Conservation (phyloP, 768 basidiomycete genomes). For the Daedaleopsis sinensis region DNA sequence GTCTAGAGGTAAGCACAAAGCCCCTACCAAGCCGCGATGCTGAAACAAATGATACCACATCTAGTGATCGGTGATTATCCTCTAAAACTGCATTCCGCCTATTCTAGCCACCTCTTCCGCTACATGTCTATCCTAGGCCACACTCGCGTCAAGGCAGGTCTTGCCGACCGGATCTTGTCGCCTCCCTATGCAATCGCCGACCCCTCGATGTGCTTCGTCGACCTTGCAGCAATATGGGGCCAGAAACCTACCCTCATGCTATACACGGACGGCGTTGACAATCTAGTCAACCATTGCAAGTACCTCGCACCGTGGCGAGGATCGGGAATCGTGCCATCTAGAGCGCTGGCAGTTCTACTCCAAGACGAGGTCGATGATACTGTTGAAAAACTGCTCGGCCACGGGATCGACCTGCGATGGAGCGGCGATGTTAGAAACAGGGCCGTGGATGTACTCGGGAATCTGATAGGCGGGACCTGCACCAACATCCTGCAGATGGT, state of each 20-base stretch:
- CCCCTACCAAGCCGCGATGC: neutral
- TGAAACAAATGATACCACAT: neutral
- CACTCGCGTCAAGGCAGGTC: neutral
- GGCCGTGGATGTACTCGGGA: constrained; percentile 3
- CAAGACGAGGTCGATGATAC: constrained; percentile 2
- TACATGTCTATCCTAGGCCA: neutral
- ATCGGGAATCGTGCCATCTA: neutral
- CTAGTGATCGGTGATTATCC: constrained; percentile 3
- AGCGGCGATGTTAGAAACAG: neutral
- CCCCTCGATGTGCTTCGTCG: neutral
- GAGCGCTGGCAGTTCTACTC: neutral
- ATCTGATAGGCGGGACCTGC: neutral
- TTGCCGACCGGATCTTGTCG: neutral
- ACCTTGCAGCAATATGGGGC: neutral
- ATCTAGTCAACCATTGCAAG: neutral
- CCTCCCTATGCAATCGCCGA: constrained; percentile 4
- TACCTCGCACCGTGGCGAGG: neutral
- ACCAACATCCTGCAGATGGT: neutral
- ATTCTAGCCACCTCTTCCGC: neutral
- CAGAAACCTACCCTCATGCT: neutral
- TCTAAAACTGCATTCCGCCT: neutral
- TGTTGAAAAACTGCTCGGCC: neutral
- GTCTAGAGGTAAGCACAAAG: neutral
- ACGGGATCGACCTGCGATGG: neutral
- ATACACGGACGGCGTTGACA: constrained; percentile 4